Evolutionary conservation across 164 flowering plant species (phyloP), one percentile per base, ranked within the genome.

Genomic region (Vitis labrusca): DNA sequence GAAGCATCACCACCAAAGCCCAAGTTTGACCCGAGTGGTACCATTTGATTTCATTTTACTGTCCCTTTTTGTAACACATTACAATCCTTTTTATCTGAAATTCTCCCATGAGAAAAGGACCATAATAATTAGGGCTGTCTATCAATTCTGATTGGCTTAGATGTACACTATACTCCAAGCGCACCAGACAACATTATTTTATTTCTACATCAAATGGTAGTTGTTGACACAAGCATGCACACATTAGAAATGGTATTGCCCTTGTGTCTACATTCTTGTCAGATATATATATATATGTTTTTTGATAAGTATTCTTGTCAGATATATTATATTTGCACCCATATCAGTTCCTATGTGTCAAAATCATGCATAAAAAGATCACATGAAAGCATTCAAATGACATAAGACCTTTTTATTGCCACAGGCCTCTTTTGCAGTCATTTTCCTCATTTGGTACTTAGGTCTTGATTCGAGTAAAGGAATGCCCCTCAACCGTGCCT

Each of bases 391-490:
- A 57, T 51, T 59, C 49, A 60, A 55, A 66, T 37, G 32, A 63
- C 32, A 78, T 61, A 58, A 37, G 32, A 94, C 97, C 97, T 89
- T 90, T 73, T 84, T 94, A 72, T 70, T 84, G 66, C 87, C 83
- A 81, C 92, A 95, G 69, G 88, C 97, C 67, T 95, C 98, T 74
- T 82, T 93, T 67, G 97, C 99, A 15, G 90, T 87, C 89, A 89
- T 86, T 56, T 73, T 83, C 58, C 99, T 85, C 98, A 95, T 91
- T 72, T 88, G 82, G 50, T 89, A 83, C 69, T 93, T 93, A 64
- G 99, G 98, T 76, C 83, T 87, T 60, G 98, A 91, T 75, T 93
- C 99, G 53, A 95, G 90, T 29, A 93, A 80, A 6, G 99, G 98
- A 66, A 95, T 90, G 68, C 91, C 89, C 78, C 84, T 88, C 73